Conservation (phyloP, 345 rosid genomes). For the Aegle marmelos region DNA sequence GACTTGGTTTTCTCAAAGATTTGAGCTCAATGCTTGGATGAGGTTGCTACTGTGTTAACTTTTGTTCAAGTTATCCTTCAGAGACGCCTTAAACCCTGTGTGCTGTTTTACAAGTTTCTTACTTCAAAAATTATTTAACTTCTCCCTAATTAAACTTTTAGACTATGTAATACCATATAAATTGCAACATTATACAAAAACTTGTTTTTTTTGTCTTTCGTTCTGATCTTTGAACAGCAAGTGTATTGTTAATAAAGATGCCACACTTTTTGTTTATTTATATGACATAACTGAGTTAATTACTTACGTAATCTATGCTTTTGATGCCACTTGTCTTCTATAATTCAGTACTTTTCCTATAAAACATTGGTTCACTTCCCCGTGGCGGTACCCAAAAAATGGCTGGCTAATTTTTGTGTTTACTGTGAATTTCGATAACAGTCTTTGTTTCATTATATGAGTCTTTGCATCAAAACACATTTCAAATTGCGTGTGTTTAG, state of each 20-base stretch:
- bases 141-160: neutral
- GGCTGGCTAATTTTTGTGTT: neutral
- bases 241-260: slow-evolving; percentile 15
- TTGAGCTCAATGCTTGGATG: neutral
- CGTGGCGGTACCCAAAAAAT: neutral
- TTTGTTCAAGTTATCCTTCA: slow-evolving; percentile 5
- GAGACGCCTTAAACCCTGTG: neutral
- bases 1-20: neutral
- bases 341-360: slow-evolving; percentile 4
- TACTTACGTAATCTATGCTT: neutral
- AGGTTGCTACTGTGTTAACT: neutral
- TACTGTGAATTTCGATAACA: neutral
- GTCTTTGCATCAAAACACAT: neutral
- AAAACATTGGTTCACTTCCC: neutral
- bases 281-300: neutral
- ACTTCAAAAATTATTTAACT: neutral
- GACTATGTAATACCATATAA: neutral
- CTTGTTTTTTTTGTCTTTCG: neutral
- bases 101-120: neutral
- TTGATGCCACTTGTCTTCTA: neutral
- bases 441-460: neutral
- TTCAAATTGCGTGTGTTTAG: neutral
- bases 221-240: neutral
- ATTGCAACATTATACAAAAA: neutral
- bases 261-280: neutral